Base-by-base conservation (phyloP, 768 basidiomycete species). In the Rhodotorula graminis region DNA sequence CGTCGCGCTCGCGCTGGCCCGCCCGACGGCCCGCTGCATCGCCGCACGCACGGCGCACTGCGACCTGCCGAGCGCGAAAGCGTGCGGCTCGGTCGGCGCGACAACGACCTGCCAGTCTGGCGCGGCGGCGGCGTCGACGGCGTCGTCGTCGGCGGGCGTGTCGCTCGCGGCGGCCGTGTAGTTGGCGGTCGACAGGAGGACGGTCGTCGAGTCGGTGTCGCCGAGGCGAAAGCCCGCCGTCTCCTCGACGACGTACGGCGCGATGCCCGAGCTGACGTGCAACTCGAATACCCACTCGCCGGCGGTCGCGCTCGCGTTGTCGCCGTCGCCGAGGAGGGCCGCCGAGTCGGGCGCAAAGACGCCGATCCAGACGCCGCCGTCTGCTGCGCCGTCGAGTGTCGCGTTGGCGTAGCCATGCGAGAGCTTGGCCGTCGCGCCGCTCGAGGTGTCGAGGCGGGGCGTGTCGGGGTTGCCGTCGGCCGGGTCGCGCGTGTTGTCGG, bases 281-380 rank as follows among this genome's bases (percentile, higher is more conserved):
- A 79, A 68, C 64, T 75, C 68, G 56, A 75, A 79, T 15, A 19
- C 50, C 75, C 75, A 77, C 3, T 25, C 47, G 29, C 67, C 71
- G 0, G 10, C 29, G 1, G 37, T 18, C 0, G 37, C 49, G 16
- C 42, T 46, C 2, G 14, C 12, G 23, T 18, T 42, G 37, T 50
- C 33, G 55, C 60, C 68, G 57, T 19, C 47, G 14, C 18, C 29
- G 29, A 57, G 23, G 58, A 67, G 21, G 3, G 53, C n/a, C 5
- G 27, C 37, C 40, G 19, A 5, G 19, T 57, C 59, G 0, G 76
- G 73, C 33, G 76, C 64, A n/a, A 50, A 61, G 16, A 77, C 69
- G 15, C 50, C 59, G 33, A 77, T 64, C 68, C 68, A 75, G 21
- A 66, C 27, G 12, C 73, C 73, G 31, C 59, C 65, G 7, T 56